phyloP scores from a whole-genome alignment of 2,329 filamentous ascomycete genomes.

The Sordariomycetes sp. region DNA sequence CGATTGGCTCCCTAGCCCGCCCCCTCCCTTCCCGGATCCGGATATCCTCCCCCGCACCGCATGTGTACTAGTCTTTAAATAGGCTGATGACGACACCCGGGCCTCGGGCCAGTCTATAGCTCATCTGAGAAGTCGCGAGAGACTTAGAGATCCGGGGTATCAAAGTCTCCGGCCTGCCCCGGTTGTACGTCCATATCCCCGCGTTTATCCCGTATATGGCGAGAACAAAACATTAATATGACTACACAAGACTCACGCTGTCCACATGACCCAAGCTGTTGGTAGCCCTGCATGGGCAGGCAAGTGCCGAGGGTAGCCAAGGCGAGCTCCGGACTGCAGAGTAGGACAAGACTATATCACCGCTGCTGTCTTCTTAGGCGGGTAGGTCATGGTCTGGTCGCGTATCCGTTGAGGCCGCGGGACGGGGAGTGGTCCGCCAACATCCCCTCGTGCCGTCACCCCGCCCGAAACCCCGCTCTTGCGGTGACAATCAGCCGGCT shows the following conservation, averaged over 20 bases:
- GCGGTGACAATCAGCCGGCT: too few relatives aligned
- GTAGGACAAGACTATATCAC: background rate
- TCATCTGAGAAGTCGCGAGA: too few relatives aligned
- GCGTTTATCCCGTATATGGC: background rate
- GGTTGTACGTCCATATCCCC: background rate
- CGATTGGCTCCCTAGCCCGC: background rate
- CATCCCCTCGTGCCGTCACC: too few relatives aligned
- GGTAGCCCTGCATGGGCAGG: background rate
- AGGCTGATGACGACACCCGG: background rate
- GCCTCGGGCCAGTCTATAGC: background rate
- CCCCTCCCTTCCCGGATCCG: background rate
- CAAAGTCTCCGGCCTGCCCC: background rate
- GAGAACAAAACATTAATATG: background rate
- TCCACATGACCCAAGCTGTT: too few relatives aligned
- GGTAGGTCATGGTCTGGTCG: too few relatives aligned
- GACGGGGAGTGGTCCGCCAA: too few relatives aligned
- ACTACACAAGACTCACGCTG: too few relatives aligned
- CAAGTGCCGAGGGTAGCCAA: background rate
- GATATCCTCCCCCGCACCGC: background rate
- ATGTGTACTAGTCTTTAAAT: background rate
- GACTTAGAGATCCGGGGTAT: too few relatives aligned
- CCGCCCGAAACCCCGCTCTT: too few relatives aligned
- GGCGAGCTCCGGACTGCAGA: background rate
- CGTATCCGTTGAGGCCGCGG: too few relatives aligned
- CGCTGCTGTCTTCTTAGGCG: too few relatives aligned